Base-by-base conservation (phyloP, 208 protist genomes). In the Acanthamoeba sp. region DNA sequence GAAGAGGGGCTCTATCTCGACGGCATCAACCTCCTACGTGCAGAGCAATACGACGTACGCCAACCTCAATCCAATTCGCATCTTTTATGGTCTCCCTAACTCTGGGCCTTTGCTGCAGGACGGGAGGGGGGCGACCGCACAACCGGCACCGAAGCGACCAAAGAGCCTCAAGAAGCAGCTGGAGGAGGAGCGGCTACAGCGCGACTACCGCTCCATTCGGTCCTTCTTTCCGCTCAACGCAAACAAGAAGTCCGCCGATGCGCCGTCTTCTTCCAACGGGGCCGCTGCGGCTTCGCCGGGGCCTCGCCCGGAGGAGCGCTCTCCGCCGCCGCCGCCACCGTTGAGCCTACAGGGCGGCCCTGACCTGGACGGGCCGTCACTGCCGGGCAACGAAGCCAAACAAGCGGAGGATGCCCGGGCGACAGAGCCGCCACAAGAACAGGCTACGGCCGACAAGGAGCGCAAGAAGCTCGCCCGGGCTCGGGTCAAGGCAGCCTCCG, bases 101-200 rank as follows among this genome's bases (percentile, higher is more conserved):
- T n/a, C n/a, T n/a, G n/a, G n/a, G n/a, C 2, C 57, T 18, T 32
- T 2, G 4, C 57, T 16, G 27, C 62, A 71, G 32, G 29, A 71
- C 50, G 50, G 50, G 18, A 57, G 50, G 18, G 14, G 9, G 50
- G 3, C 50, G n/a, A 20, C 6, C 14, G 4, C 18, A 1, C 24
- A 71, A n/a, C 62, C 71, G 71, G 38, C 71, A 27, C 10, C 64
- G 24, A 82, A 82, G 76, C 36, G 76, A 36, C 76, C 76, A 29
- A 85, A 85, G 76, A 85, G 42, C 42, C 22, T 85, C 4, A 85
- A 85, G 76, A 85, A 85, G 76, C 76, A 85, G 76, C 42, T 85
- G 20, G 76, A 85, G 76, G 76, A 85, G 76, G 76, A 85, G 76
- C 36, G 76, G 40, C 4, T 57, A 36, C 38, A 36, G 42, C 76